phyloP scores from a whole-genome alignment of 192 early-diverging fungal genomes.

The Backusella psychrophila region DNA sequence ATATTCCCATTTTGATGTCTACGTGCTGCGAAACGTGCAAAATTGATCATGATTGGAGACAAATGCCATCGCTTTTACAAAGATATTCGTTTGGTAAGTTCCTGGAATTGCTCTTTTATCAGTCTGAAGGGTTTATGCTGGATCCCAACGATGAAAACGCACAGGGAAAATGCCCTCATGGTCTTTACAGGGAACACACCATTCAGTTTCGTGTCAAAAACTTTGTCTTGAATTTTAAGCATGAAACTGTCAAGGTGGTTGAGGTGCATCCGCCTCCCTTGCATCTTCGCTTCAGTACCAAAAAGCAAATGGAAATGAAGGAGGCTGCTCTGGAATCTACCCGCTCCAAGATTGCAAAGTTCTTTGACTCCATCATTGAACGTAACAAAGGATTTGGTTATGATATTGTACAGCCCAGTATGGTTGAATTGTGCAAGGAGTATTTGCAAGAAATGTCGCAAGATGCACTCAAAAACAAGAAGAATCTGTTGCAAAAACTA shows the following conservation, averaged over 20 bases:
- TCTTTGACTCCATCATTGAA: conserved; percentile 85
- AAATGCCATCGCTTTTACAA: conserved; percentile 81
- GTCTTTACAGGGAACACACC: conserved; percentile 77
- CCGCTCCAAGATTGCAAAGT: conserved; percentile 66
- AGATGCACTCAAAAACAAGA: conserved; percentile 75
- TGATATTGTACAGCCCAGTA: conserved; percentile 71
- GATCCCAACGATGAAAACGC: conserved; percentile 47
- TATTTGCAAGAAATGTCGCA: conserved; percentile 68
- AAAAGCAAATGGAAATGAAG: conserved; percentile 61
- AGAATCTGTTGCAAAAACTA: conserved; percentile 77
- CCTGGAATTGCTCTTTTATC: conserved; percentile 89
- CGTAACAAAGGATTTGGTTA: conserved; percentile 76
- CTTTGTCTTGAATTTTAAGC: conserved; percentile 77
- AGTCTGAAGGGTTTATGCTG: conserved; percentile 31
- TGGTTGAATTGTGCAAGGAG: conserved; percentile 68
- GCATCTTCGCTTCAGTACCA: conserved; percentile 56
- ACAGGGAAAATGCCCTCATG: conserved; percentile 75
- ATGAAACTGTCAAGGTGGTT: conserved; percentile 64
- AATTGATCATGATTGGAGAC: not conserved
- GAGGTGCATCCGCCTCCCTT: conserved; percentile 75
- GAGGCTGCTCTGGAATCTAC: conserved; percentile 71
- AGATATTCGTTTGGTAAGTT: conserved; percentile 98
- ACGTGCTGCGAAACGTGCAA: not conserved
- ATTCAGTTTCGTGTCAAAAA: conserved; percentile 79
- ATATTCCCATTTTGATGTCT: conserved; percentile 4